phyloP scores from a whole-genome alignment of 805 yeast genomes.

The Yamadazyma takamatsuzukensis region DNA sequence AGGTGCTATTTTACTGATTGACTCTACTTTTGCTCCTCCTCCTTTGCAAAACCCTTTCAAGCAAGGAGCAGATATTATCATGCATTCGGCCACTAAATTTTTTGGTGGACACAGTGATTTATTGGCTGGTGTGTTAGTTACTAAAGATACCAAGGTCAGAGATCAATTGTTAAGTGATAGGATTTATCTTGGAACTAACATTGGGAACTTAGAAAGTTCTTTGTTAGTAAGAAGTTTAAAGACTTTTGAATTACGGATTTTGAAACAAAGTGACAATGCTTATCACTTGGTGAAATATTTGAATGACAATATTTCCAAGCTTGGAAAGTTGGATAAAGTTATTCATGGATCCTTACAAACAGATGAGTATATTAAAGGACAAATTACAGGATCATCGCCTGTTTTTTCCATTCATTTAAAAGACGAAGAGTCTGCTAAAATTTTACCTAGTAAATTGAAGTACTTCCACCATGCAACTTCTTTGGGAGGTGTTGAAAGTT shows the following conservation, averaged over 20 bases:
- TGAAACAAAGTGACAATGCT: slow-evolving; percentile 62
- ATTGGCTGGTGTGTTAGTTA: slow-evolving; percentile 74
- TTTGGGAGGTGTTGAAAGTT: slow-evolving; percentile 86
- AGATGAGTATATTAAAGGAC: slow-evolving; percentile 63
- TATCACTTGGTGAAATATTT: slow-evolving; percentile 58
- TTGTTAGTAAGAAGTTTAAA: slow-evolving; percentile 75
- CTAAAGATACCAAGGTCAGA: slow-evolving; percentile 50
- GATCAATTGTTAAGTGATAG: slow-evolving; percentile 57
- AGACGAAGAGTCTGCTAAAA: slow-evolving; percentile 52
- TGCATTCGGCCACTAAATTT: slow-evolving; percentile 92
- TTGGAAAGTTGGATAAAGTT: slow-evolving; percentile 47
- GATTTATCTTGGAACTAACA: slow-evolving; percentile 69
- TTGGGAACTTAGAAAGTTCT: slow-evolving; percentile 74
- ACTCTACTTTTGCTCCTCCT: slow-evolving; percentile 93
- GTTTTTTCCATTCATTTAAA: slow-evolving; percentile 64
- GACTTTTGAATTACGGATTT: slow-evolving; percentile 71
- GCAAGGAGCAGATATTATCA: slow-evolving; percentile 81
- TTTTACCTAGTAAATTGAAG: slow-evolving; percentile 60
- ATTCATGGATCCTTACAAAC: slow-evolving; percentile 76
- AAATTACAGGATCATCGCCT: slow-evolving; percentile 66
- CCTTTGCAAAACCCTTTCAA: slow-evolving; percentile 79
- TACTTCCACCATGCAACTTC: slow-evolving; percentile 84
- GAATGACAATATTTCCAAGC: slow-evolving; percentile 43
- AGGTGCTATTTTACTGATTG: slow-evolving; percentile 73
- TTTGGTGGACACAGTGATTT: slow-evolving; percentile 96